Evolutionary conservation across 805 yeast species (phyloP), one percentile per base, ranked within the genome.

Genomic region (Wickerhamomyces ciferrii): DNA sequence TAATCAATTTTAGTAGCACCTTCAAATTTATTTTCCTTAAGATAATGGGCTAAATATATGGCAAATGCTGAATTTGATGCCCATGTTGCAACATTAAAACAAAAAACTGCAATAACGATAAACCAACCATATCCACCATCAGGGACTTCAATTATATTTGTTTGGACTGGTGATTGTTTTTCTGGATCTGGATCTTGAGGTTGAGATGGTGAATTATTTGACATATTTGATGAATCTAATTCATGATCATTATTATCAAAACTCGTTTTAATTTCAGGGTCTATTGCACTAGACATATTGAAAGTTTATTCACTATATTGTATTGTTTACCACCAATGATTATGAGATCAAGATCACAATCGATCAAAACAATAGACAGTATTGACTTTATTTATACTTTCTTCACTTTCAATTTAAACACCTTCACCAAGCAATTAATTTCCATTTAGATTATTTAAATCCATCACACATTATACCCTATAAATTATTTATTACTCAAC

Each of bases 1-100:
- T 74, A 85, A 48, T 81, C 86, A 36, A 79, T 63, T 46, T 76
- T 80, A 1, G 70, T 53, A 0, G 82, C 83, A 3, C 81, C 83
- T 0, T 65, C 59, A 51, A 80, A 83, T 0, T 70, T 63, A 44
- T 74, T 61, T 41, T 71, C 53, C 39, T 75, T 69, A 23, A 84
- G 53, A 56, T 82, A 85, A 52, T 74, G 72, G 2, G 86, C 76
- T 41, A 84, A 66, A 55, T 81, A 84, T 8, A 84, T 71, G 10
- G 88, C 81, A 58, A 73, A 85, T 0, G 43, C 60, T 3, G 62
- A 45, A 43, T 59, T 59, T 10, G 62, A 50, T 6, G 60, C 63
- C 63, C 63, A 59, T 0, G 63, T 59, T 4, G 61, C 50, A n/a
- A 54, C 36, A 46, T 55, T 56, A 46, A 59, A 52, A 37, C 55